Conservation (phyloP, 441 rosid species). For the Flueggea neowawraea region DNA sequence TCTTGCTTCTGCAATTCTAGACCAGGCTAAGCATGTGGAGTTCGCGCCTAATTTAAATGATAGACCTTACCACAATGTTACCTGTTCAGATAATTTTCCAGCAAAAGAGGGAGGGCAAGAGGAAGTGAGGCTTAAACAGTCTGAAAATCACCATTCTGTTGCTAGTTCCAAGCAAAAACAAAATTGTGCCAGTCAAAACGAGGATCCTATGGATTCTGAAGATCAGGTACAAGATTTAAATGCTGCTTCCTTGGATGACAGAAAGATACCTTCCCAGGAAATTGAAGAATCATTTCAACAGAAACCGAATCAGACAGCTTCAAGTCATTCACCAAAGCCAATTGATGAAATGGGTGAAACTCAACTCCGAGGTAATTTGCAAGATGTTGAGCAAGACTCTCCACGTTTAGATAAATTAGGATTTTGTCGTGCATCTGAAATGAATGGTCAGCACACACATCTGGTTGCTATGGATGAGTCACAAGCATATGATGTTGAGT, state of each 20-base stretch:
- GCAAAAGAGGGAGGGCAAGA: slow-evolving; percentile 30
- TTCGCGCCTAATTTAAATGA: slow-evolving; percentile 21
- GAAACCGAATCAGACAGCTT: not conserved
- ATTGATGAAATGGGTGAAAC: slow-evolving; percentile 32
- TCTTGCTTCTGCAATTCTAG: slow-evolving; percentile 19
- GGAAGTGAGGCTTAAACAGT: slow-evolving; percentile 31
- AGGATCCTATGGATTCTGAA: slow-evolving; percentile 16
- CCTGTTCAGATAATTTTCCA: slow-evolving; percentile 29
- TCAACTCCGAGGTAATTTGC: slow-evolving; percentile 27
- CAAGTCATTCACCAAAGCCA: slow-evolving; percentile 38
- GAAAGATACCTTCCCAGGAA: not conserved
- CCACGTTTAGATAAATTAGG: slow-evolving; percentile 28
- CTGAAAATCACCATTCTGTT: slow-evolving; percentile 21
- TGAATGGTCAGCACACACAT: slow-evolving; percentile 32
- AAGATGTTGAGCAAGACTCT: slow-evolving; percentile 26
- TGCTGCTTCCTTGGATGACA: slow-evolving; percentile 19
- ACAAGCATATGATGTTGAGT: slow-evolving; percentile 51
- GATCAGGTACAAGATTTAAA: slow-evolving; percentile 22
- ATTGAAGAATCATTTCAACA: not conserved
- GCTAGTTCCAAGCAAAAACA: slow-evolving; percentile 24
- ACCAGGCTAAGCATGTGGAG: slow-evolving; percentile 16
- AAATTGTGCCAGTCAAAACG: slow-evolving; percentile 14
- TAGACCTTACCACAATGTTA: slow-evolving; percentile 17
- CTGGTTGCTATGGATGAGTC: slow-evolving; percentile 46
- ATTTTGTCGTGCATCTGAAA: slow-evolving; percentile 27